Evolutionary conservation across 345 rosid species (phyloP).

Genomic region (Gossypium thurberi): DNA sequence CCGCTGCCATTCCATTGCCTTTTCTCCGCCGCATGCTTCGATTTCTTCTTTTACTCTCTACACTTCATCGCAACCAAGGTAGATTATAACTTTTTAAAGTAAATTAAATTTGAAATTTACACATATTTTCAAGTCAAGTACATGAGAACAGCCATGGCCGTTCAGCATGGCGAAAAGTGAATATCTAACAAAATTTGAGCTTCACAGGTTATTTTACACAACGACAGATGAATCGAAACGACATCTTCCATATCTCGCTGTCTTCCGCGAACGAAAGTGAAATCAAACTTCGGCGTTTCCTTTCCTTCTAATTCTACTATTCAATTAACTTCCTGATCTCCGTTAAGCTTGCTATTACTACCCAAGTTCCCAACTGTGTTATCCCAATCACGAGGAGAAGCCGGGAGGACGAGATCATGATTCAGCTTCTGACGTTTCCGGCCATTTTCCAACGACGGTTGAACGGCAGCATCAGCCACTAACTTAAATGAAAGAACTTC

Average conservation of each 20-base stretch:
- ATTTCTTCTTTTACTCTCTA: constrained; percentile 50
- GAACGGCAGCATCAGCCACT: constrained; percentile 38
- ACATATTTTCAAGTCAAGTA: constrained; percentile 13
- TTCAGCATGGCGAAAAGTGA: constrained; percentile 77
- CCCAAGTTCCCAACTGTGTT: constrained; percentile 14
- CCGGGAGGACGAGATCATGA: background rate
- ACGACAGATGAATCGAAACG: constrained; percentile 45
- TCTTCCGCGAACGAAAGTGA: constrained; percentile 83
- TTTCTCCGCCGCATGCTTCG: constrained; percentile 5
- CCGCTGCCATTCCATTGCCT: constrained; percentile 40
- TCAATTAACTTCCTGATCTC: background rate
- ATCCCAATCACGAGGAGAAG: constrained; percentile 13
- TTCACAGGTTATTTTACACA: constrained; percentile 16
- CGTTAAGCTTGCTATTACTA: background rate
- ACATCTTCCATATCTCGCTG: constrained; percentile 96
- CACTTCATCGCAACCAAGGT: constrained; percentile 51
- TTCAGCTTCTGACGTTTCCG: constrained; percentile 48
- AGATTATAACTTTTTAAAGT: too few species aligned
- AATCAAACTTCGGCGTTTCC: constrained; percentile 45
- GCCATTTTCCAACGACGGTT: constrained; percentile 29
- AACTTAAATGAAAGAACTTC: constrained; percentile 56
- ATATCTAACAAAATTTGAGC: constrained; percentile 6
- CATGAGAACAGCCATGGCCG: constrained; percentile 99
- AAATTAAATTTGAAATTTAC: background rate
- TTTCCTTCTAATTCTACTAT: constrained; percentile 12